Base-by-base conservation (phyloP, 495 filamentous ascomycete species). In the Articulospora tetracladia region DNA sequence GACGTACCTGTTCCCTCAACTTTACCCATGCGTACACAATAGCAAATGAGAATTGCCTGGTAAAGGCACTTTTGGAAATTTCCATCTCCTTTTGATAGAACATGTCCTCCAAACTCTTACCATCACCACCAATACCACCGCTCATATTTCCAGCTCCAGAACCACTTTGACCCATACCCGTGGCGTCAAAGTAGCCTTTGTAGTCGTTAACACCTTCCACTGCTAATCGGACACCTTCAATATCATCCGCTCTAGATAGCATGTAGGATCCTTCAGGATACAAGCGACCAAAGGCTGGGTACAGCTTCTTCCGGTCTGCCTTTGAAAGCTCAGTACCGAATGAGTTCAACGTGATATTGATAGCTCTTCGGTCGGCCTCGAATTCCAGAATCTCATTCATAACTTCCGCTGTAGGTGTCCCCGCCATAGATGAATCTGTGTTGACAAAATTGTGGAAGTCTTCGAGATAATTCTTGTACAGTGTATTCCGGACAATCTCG, bases 51-150 rank as follows among this genome's bases (percentile, higher is more conserved):
- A 99, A 99, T 73, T 99, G 95, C 66, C 90, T 82, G 20, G 94
- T 99, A 71, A 99, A 99, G 2, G 92, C 90, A 48, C 85, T 72
- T 82, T 98, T 99, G 27, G 89, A 89, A 66, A 97, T 87, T 73
- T 98, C 92, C 95, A 98, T 98, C 77, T 99, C 94, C 77, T 94
- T 97, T 73, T 97, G 92, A 72, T 99, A 99, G 75, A 99, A 98
- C 76, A 98, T 79, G 65, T 98, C 94, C 69, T 98, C 94, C 62
- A 98, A 74, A 69, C 92, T 97, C 81, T 91, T 93, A 17, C 88
- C 89, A 52, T 94, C 92, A 30, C 82, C 77, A 22, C 85, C 85
- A 20, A 80, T 73, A 13, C 91, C 92, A 47, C 91, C 87, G 32
- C 78, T 84, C 89, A 94, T 92, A 69, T 95, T 93, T 17, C 91